phyloP scores from a whole-genome alignment of 2,329 filamentous ascomycete genomes.

The Monosporascus sp. region DNA sequence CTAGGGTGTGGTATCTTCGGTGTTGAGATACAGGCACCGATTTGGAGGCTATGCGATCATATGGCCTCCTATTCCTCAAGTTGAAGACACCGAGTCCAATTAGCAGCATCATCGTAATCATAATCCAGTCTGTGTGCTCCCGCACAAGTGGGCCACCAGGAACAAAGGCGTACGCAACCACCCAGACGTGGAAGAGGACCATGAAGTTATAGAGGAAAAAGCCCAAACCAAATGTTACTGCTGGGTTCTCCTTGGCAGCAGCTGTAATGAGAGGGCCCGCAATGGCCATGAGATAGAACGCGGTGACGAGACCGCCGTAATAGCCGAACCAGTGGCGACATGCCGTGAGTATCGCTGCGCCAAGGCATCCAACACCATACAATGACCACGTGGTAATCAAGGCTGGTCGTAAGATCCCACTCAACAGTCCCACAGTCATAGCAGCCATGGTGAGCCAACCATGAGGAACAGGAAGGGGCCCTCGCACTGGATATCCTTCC shows the following conservation, averaged over 20 bases:
- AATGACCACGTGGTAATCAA: conserved; percentile 72
- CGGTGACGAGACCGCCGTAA: conserved; percentile 70
- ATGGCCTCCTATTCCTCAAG: conserved; percentile 46
- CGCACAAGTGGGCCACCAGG: conserved; percentile 88
- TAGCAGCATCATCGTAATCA: conserved; percentile 76
- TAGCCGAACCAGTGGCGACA: conserved; percentile 84
- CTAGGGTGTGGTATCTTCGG: conserved; percentile 46
- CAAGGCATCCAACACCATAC: conserved; percentile 71
- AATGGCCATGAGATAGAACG: conserved; percentile 77
- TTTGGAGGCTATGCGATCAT: conserved; percentile 32
- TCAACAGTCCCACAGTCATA: conserved; percentile 76
- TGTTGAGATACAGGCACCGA: conserved; percentile 32
- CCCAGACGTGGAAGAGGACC: conserved; percentile 97
- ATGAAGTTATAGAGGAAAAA: conserved; percentile 91
- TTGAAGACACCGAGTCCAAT: conserved; percentile 84
- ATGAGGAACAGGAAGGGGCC: conserved; percentile 83
- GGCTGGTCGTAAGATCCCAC: conserved; percentile 68
- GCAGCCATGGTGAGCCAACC: conserved; percentile 79
- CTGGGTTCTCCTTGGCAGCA: conserved; percentile 71
- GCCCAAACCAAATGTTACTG: conserved; percentile 76
- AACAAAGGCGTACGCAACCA: conserved; percentile 96
- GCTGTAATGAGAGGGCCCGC: conserved; percentile 69
- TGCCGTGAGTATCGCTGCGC: conserved; percentile 71
- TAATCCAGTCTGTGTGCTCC: conserved; percentile 94
- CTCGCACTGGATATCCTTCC: conserved; percentile 89